Evolutionary conservation across 306 rosid species (phyloP).

Genomic region (Senna tora): DNA sequence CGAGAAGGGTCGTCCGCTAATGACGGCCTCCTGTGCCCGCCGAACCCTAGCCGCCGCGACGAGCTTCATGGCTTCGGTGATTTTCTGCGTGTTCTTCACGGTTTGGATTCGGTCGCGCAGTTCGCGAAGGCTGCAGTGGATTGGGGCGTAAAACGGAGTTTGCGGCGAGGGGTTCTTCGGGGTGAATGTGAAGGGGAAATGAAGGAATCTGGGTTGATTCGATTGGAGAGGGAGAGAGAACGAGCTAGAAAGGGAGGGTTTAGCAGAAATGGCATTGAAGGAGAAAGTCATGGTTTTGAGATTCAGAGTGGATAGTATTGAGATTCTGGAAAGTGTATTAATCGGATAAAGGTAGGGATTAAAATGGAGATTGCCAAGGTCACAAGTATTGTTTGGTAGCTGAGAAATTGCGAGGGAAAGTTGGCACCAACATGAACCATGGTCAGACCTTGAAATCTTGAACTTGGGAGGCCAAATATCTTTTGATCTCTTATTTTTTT

Average conservation of each 20-base stretch:
- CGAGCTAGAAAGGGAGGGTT: constrained; percentile 36
- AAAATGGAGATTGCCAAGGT: too few relatives aligned
- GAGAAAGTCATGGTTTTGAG: constrained; percentile 47
- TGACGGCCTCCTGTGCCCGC: constrained; percentile 80
- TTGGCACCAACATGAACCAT: too few relatives aligned
- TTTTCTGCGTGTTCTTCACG: constrained; percentile 60
- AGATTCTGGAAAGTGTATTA: too few relatives aligned
- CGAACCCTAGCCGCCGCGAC: constrained; percentile 80
- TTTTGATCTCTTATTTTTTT: too few relatives aligned
- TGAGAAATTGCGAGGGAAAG: too few relatives aligned
- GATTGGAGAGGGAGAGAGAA: constrained; percentile 5
- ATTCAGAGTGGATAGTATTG: too few relatives aligned
- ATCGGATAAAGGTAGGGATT: too few relatives aligned
- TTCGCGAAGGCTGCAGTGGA: constrained; percentile 58
- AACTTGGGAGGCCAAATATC: too few relatives aligned
- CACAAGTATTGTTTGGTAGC: too few relatives aligned
- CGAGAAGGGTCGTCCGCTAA: constrained; percentile 71
- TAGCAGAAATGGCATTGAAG: constrained; percentile 35
- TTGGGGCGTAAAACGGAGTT: constrained; percentile 8
- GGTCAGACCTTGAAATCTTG: too few relatives aligned
- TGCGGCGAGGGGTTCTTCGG: constrained; percentile 13
- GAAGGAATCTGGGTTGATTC: constrained; percentile 36
- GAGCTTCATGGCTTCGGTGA: constrained; percentile 82
- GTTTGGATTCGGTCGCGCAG: constrained; percentile 60
- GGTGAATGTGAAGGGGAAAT: background rate